Evolutionary conservation across 2,329 filamentous ascomycete species (phyloP), one percentile per base, ranked within the genome.

Genomic region (Cylindrodendrum hubeiense): DNA sequence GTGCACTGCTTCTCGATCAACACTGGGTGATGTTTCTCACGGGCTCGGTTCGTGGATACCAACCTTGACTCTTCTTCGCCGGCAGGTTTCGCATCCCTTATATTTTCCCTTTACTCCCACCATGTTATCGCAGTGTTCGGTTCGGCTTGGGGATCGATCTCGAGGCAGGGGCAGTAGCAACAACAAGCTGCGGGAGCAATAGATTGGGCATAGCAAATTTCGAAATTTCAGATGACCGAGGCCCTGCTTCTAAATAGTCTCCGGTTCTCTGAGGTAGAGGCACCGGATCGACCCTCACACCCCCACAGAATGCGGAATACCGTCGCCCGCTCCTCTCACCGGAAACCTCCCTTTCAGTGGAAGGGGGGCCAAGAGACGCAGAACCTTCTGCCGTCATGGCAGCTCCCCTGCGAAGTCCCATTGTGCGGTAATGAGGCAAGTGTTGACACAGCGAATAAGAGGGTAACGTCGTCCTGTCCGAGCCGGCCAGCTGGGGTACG

Each of bases 61-160:
- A 79, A 88, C 88, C 75, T 88, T 89, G 66, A 90, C 88, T 75
- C 89, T 83, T 55, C 88, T 80, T 28, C 82, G 79, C 52, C 88
- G 81, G 74, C 88, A 90, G 26, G 88, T 90, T 76, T 89, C 87
- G 78, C 88, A 90, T 39, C 87, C 88, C 76, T 89, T 89, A 75
- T 87, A 90, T 76, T 89, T 90, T 55, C 88, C 88, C 39, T 87
- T 84, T 63, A 90, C 87, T 57, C 88, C 88, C 68, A 89, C 87
- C 87, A 89, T 89, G 37, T 60, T 81, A 74, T 67, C 44, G 67
- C 28, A 53, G 22, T 44, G 19, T 15, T 15, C 17, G 28, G 10
- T 22, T 17, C 10, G 26, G 37, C 28, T 33, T 30, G 19, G 34
- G 21, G 34, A n/a, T 39, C 5, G 44, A 22, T 46, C 21, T 54